These are phyloP conservation scores for Anthracocystis walkeri DNA, from an alignment of 1,284 basidiomycete species.

Conservation along the genomic window DNA sequence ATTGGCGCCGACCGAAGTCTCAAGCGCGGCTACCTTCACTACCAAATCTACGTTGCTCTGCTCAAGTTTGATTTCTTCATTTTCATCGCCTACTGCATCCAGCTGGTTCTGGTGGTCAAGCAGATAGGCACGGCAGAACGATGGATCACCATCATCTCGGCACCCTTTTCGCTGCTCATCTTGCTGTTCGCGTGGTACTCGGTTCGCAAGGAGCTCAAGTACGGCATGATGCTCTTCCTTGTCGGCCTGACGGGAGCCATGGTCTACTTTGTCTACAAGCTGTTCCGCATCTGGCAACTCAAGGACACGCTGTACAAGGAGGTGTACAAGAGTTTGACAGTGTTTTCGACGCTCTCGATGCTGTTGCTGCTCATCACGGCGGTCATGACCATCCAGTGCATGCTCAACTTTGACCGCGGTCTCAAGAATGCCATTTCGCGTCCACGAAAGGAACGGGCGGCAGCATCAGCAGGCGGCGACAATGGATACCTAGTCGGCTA, in stretches of 20 bases:
- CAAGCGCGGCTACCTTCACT: slow-evolving; percentile 54
- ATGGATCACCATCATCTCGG: slow-evolving; percentile 60
- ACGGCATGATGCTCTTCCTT: slow-evolving; percentile 53
- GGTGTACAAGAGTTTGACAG: slow-evolving; percentile 63
- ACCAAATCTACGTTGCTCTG: slow-evolving; percentile 60
- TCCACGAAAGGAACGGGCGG: slow-evolving; percentile 33
- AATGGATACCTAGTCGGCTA: slow-evolving; percentile 40
- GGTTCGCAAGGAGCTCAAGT: slow-evolving; percentile 55
- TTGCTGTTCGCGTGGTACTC: slow-evolving; percentile 60
- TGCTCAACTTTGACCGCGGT: slow-evolving; percentile 61
- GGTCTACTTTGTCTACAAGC: slow-evolving; percentile 63
- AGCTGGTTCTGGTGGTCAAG: slow-evolving; percentile 61
- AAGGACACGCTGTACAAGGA: slow-evolving; percentile 51
- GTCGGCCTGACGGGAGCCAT: slow-evolving; percentile 52
- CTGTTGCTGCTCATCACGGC: slow-evolving; percentile 54
- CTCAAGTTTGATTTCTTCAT: slow-evolving; percentile 65
- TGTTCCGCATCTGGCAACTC: slow-evolving; percentile 59
- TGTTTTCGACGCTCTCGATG: slow-evolving; percentile 60
- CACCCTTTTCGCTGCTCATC: slow-evolving; percentile 54
- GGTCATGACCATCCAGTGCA: slow-evolving; percentile 54
- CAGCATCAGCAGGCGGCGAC: slow-evolving; percentile 22
- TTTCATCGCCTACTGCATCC: slow-evolving; percentile 62
- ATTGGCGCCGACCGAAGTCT: slow-evolving; percentile 61
- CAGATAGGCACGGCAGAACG: slow-evolving; percentile 54
- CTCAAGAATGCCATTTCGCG: slow-evolving; percentile 56